Evolutionary conservation across 192 early-diverging fungal genomes (phyloP).

Genomic region (Backusella psychrophila): DNA sequence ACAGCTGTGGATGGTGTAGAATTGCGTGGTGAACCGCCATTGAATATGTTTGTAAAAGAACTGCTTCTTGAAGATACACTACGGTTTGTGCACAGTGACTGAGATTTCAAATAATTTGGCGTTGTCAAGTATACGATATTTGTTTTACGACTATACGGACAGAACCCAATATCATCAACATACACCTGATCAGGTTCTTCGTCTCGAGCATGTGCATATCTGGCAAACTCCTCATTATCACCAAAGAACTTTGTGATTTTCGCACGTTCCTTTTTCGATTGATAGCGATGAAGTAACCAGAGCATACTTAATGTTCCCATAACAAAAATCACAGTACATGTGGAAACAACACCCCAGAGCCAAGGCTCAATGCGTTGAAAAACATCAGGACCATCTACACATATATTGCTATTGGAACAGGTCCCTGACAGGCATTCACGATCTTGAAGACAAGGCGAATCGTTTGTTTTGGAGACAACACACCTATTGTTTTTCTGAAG

Average conservation of each 20-base stretch:
- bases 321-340: constrained; percentile 29
- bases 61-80: neutral
- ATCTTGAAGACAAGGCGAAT: constrained; percentile 25
- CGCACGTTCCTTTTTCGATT: constrained; percentile 34
- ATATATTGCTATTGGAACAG: constrained; percentile 23
- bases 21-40: neutral
- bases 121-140: constrained; percentile 28
- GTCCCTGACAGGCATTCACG: constrained; percentile 29
- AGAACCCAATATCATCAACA: neutral
- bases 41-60: neutral
- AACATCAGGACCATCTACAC: constrained; percentile 29
- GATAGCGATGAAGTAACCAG: constrained; percentile 38
- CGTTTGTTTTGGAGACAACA: constrained; percentile 10
- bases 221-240: constrained; percentile 28
- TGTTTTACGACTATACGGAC: neutral
- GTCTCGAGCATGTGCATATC: constrained; percentile 16
- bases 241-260: constrained; percentile 35
- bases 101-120: constrained; percentile 27
- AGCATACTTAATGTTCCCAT: constrained; percentile 13
- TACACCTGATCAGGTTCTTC: neutral
- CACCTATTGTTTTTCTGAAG: neutral
- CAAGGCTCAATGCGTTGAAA: constrained; percentile 23
- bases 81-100: neutral
- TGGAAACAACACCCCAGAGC: constrained; percentile 30
- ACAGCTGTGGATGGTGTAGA: neutral